Percentiles rank a stretch among this genome's conserved stretches.
phyloP scores from a whole-genome alignment of 2,329 filamentous ascomycete genomes.

The Colletotrichum lentis region DNA sequence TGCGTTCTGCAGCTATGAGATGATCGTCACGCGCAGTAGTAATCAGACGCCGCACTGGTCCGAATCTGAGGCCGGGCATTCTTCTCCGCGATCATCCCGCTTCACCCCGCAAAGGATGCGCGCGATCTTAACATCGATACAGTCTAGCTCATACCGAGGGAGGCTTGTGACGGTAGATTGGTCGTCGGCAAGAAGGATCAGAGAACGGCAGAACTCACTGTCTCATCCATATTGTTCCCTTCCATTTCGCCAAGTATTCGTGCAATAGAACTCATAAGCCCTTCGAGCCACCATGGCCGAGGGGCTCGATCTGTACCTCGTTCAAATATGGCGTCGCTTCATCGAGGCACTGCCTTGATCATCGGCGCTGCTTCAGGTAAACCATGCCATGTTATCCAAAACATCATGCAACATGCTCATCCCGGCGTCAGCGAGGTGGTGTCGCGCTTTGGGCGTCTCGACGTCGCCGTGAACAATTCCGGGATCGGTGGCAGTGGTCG shows the following conservation, averaged over 20 bases:
- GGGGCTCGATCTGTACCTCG: too few species aligned
- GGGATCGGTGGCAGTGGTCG: conserved; percentile 56
- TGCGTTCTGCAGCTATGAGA: too few species aligned
- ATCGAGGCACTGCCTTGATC: conserved; percentile 58
- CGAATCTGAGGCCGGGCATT: neutral
- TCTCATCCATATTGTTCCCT: neutral
- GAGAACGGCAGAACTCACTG: neutral
- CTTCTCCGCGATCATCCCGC: neutral
- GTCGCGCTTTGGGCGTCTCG: conserved; percentile 60
- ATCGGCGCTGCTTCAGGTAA: conserved; percentile 58
- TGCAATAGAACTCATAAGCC: neutral
- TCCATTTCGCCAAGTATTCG: neutral
- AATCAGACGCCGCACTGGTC: neutral
- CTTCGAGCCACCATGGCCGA: neutral
- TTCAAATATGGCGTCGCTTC: conserved; percentile 48
- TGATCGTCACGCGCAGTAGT: neutral
- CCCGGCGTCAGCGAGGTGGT: conserved; percentile 52
- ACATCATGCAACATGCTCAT: conserved; percentile 29
- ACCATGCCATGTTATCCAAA: neutral
- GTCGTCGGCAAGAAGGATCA: neutral
- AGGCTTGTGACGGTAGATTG: neutral
- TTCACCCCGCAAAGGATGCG: neutral
- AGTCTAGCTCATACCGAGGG: neutral
- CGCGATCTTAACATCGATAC: neutral
- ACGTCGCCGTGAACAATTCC: conserved; percentile 65